Evolutionary conservation across 2,329 filamentous ascomycete genomes (phyloP).

Genomic region (Pochonia chlamydosporia): DNA sequence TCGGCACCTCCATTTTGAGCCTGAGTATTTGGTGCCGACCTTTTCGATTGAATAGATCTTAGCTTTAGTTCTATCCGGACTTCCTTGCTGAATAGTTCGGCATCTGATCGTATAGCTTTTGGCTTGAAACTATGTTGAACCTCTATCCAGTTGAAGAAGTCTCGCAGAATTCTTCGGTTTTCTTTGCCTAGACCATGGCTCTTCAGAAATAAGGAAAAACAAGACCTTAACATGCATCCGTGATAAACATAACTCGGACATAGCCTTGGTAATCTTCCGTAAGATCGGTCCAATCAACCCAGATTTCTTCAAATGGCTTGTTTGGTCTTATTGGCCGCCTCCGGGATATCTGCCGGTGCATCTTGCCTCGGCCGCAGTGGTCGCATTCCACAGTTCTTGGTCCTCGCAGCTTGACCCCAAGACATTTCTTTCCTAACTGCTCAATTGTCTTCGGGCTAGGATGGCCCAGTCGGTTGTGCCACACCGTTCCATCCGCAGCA

Average conservation of each 20-base stretch:
- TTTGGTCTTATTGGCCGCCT: not conserved
- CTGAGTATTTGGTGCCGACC: not conserved
- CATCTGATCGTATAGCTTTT: not conserved
- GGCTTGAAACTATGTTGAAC: not conserved
- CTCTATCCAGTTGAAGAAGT: too few species aligned
- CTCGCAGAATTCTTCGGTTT: not conserved
- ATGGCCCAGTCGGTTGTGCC: not conserved
- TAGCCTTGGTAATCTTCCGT: not conserved
- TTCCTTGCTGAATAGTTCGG: not conserved
- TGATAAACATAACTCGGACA: not conserved
- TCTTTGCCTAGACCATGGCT: not conserved
- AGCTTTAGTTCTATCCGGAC: not conserved
- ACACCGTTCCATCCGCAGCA: not conserved
- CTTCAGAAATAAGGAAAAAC: not conserved
- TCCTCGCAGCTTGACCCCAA: not conserved
- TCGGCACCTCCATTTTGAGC: conserved; percentile 5
- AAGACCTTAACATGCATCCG: not conserved
- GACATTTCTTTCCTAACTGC: not conserved
- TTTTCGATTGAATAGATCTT: too few species aligned
- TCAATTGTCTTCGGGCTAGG: not conserved
- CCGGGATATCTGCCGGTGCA: not conserved
- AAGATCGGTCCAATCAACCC: not conserved
- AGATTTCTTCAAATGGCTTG: not conserved
- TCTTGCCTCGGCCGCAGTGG: not conserved
- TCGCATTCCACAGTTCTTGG: conserved; percentile 3